phyloP scores from a whole-genome alignment of 495 filamentous ascomycete species.

The Talaromyces liani region DNA sequence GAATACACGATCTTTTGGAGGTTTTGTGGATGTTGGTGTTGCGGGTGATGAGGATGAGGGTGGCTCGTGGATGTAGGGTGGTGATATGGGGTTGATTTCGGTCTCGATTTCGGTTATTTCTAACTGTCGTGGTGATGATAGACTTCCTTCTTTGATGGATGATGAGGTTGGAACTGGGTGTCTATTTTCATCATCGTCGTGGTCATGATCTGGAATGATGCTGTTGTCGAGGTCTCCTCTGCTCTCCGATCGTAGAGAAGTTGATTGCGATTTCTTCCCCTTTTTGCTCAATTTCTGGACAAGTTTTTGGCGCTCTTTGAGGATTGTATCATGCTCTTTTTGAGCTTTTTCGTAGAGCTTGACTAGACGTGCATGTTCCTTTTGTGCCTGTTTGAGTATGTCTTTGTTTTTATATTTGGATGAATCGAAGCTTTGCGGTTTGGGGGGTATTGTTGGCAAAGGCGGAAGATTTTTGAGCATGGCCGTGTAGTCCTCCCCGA shows the following conservation, averaged over 20 bases:
- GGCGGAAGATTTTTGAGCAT: slow-evolving; percentile 16
- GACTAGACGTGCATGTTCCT: slow-evolving; percentile 45
- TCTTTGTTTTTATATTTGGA: slow-evolving; percentile 50
- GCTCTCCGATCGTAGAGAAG: not conserved
- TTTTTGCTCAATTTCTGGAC: slow-evolving; percentile 46
- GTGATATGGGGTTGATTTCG: not conserved
- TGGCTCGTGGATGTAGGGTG: not conserved
- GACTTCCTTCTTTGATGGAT: not conserved
- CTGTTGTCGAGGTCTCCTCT: not conserved
- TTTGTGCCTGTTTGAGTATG: slow-evolving; percentile 56
- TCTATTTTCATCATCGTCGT: not conserved
- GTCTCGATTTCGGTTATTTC: not conserved
- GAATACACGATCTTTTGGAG: slow-evolving; percentile 59
- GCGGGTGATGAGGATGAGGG: not conserved
- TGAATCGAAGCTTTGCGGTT: slow-evolving; percentile 41
- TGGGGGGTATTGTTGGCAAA: slow-evolving; percentile 26
- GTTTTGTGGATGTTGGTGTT: slow-evolving; percentile 22
- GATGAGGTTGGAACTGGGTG: not conserved
- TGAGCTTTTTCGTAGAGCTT: slow-evolving; percentile 55
- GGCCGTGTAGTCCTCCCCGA: not conserved
- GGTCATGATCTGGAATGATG: not conserved
- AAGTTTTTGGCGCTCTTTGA: slow-evolving; percentile 52
- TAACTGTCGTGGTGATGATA: not conserved
- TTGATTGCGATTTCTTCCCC: not conserved
- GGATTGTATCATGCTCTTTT: slow-evolving; percentile 54